A percentile compares a stretch with the other conserved stretches of the same genome.
phyloP scores from a whole-genome alignment of 2,329 filamentous ascomycete genomes.

The Colletotrichum destructivum region DNA sequence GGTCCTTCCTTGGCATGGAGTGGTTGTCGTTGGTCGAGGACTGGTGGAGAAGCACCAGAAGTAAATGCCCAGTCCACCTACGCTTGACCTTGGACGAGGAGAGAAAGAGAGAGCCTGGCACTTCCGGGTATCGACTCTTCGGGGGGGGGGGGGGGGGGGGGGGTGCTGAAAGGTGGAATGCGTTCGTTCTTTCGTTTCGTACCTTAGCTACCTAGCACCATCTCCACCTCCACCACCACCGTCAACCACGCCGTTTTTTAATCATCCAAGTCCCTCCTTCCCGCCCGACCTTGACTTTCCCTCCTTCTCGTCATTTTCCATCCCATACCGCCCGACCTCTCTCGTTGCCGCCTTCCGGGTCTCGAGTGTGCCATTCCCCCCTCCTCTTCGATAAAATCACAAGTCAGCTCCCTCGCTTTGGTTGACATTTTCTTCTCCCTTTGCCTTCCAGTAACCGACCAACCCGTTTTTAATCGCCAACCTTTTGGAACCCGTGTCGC shows the following conservation, averaged over 20 bases:
- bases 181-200: slow-evolving; percentile 14
- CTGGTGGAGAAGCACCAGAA: slow-evolving; percentile 7
- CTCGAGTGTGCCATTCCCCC: slow-evolving; percentile 35
- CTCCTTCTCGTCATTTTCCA: slow-evolving; percentile 29
- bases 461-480: slow-evolving; percentile 40
- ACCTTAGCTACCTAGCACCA: neutral
- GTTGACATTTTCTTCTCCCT: slow-evolving; percentile 35
- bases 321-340: slow-evolving; percentile 29
- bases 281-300: slow-evolving; percentile 16
- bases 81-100: neutral
- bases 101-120: neutral
- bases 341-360: slow-evolving; percentile 35
- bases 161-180: slow-evolving; percentile 1
- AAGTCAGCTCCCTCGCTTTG: slow-evolving; percentile 43
- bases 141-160: too few species aligned
- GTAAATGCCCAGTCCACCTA: neutral
- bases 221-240: slow-evolving; percentile 16
- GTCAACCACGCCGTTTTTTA: slow-evolving; percentile 41
- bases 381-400: slow-evolving; percentile 28
- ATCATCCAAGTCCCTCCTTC: slow-evolving; percentile 37
- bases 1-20: slow-evolving; percentile 40
- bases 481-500: slow-evolving; percentile 28
- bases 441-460: slow-evolving; percentile 37
- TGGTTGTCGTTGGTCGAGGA: neutral
- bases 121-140: too few species aligned